Evolutionary conservation across 129 eudicot species (phyloP).

Genomic region (Ambrosia artemisiifolia): DNA sequence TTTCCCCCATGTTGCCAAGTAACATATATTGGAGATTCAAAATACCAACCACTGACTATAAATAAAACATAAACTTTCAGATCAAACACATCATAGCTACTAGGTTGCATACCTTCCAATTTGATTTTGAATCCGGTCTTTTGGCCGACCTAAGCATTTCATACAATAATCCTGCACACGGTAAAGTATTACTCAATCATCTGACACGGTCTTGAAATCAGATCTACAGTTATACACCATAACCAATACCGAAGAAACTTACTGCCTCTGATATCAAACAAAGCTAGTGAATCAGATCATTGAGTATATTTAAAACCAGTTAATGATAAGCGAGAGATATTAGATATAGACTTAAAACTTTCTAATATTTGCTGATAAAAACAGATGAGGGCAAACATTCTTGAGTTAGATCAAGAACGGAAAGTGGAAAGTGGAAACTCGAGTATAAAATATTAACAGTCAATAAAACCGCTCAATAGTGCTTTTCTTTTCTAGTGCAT

Average conservation of each 20-base stretch:
- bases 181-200: slow-evolving; percentile 4
- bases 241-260: not conserved
- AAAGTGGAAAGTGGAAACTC: not conserved
- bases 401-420: too few species aligned
- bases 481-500: not conserved
- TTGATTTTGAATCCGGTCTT: slow-evolving; percentile 69
- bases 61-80: not conserved
- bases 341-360: not conserved
- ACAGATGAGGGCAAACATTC: too few species aligned
- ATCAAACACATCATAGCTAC: not conserved
- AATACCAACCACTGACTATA: not conserved
- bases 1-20: not conserved
- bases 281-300: slow-evolving; percentile 7
- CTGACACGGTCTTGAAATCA: not conserved
- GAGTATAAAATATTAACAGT: not conserved
- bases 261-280: not conserved
- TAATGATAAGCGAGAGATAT: slow-evolving; percentile 1
- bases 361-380: not conserved
- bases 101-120: slow-evolving; percentile 79
- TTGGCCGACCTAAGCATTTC: slow-evolving; percentile 91
- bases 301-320: slow-evolving; percentile 8
- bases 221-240: not conserved
- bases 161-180: slow-evolving; percentile 62
- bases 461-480: not conserved
- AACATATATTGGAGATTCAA: not conserved